Base-by-base conservation (phyloP, 2,329 filamentous ascomycete species). In the Monosporascus ibericus region DNA sequence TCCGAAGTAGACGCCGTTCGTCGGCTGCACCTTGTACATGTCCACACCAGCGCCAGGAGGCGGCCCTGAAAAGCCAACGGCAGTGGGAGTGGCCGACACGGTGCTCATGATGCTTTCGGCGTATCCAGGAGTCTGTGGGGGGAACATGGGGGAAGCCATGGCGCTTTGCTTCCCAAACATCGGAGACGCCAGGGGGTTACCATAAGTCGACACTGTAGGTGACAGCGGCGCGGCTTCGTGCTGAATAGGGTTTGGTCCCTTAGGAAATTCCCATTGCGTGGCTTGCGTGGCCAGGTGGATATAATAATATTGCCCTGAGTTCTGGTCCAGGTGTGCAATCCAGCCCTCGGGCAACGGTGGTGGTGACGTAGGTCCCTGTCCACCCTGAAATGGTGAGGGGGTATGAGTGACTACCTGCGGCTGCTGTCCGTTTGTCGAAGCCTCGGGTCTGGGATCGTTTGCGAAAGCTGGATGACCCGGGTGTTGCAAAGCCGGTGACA, bases 261-360 rank as follows among this genome's bases (percentile, higher is more conserved):
- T 97, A 27, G 94, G 94, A 60, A 97, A 97, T 65, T 99, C 94
- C 94, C 94, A 99, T 67, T 99, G 94, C 1, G 94, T 99, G 3
- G 92, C 90, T 67, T 97, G 94, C 0, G 90, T 92, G 1, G 92
- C 88, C 30, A 99, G 79, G 68, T 99, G 94, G 54, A 99, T 99
- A 65, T 99, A 99, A 70, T 99, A 99, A 71, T 97, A 99, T 66
- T 97, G 92, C 1, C 94, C 94, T 2, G 92, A 97, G 66, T 88
- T 96, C 60, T 90, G 88, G 67, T 99, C 94, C 5, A 97, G 78
- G 68, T 97, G 94, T 20, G 94, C 90, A 64, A 99, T 97, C 94
- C 94, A 99, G 36, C 94, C 94, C 72, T 99, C 94, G 6, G 94
- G 94, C 17, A 99, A 78, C 2, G 92, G 94, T 22, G 94, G 94